Conservation (phyloP, 1,284 basidiomycete genomes). For the Amylostereum areolatum region DNA sequence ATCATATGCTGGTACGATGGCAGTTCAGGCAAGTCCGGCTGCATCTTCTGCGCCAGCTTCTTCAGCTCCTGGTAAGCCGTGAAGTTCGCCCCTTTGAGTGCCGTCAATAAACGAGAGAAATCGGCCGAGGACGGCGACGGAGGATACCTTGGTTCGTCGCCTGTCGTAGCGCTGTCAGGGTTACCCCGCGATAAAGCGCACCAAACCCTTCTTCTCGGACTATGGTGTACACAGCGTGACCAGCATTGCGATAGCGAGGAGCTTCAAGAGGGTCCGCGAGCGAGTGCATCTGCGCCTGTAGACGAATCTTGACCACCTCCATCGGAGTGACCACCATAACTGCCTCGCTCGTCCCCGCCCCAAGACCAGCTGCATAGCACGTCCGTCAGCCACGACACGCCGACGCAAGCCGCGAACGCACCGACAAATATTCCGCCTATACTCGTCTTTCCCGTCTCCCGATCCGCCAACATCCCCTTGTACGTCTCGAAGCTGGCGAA, state of each 20-base stretch:
- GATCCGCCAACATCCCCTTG: slow-evolving; percentile 78
- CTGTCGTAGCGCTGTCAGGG: slow-evolving; percentile 90
- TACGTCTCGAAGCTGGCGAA: slow-evolving; percentile 98
- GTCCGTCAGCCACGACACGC: not conserved
- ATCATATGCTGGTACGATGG: slow-evolving; percentile 94
- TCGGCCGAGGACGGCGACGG: not conserved
- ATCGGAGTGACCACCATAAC: slow-evolving; percentile 95
- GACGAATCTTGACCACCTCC: slow-evolving; percentile 98
- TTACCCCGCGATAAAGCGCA: slow-evolving; percentile 90
- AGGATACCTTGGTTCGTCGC: slow-evolving; percentile 91
- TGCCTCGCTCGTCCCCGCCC: slow-evolving; percentile 92
- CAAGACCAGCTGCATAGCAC: slow-evolving; percentile 69
- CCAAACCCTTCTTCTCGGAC: slow-evolving; percentile 86
- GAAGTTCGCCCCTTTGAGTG: slow-evolving; percentile 82
- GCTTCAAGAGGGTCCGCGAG: slow-evolving; percentile 93
- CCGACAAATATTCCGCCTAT: slow-evolving; percentile 77
- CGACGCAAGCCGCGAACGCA: slow-evolving; percentile 24
- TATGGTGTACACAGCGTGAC: slow-evolving; percentile 94
- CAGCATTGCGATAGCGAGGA: slow-evolving; percentile 94
- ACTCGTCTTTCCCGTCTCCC: slow-evolving; percentile 70
- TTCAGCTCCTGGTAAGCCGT: slow-evolving; percentile 98
- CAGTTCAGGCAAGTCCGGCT: slow-evolving; percentile 72
- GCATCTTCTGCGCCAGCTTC: slow-evolving; percentile 68
- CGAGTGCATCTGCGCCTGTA: slow-evolving; percentile 98
- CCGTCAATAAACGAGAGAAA: not conserved